Base-by-base conservation (phyloP, 768 basidiomycete genomes). In the Tulasnella sp. region DNA sequence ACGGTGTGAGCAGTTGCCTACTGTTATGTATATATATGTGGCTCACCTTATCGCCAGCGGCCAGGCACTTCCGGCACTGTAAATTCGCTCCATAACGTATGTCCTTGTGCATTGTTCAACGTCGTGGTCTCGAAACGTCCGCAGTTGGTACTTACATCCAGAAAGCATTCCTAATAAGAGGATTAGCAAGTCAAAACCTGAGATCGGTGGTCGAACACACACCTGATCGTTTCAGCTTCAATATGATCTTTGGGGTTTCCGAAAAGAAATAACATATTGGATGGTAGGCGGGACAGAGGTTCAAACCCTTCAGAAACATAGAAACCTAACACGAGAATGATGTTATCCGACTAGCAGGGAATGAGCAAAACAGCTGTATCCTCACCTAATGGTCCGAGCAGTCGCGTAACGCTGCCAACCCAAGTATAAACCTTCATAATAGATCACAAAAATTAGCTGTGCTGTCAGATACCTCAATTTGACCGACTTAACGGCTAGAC, bases 211-310 rank as follows among this genome's bases (percentile, higher is more conserved):
- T 44, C 44, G 34, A 36, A 71, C 27, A 27, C 75, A 21, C 6
- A 75, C 75, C 75, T 44, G 34, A 34, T 24, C 2, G 52, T 75
- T 18, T 75, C 75, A 31, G 44, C 75, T 42, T 75, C n/a, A 9
- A 56, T 75, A 12, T 44, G 75, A 31, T 48, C 27, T 44, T 48
- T 36, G 31, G 44, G 44, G 44, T 39, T 21, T 36, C 75, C 44
- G 21, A 21, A 34, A 31, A 48, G 34, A 36, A 48, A 75, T 4
- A 75, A 9, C 44, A 44, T 48, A 9, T 75, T 56, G 34, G 75
- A 21, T 27, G 75, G 75, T 0, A 75, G 34, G n/a, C 75, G 75
- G 24, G 75, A 75, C 34, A 75, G 75, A 24, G 75, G 75, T 10
- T 36, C 52, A 44, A 48, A 75, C 14, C 34, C 75, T 19, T 56